Base-by-base conservation (phyloP, 2,329 filamentous ascomycete genomes). In the Neurospora crassa region DNA sequence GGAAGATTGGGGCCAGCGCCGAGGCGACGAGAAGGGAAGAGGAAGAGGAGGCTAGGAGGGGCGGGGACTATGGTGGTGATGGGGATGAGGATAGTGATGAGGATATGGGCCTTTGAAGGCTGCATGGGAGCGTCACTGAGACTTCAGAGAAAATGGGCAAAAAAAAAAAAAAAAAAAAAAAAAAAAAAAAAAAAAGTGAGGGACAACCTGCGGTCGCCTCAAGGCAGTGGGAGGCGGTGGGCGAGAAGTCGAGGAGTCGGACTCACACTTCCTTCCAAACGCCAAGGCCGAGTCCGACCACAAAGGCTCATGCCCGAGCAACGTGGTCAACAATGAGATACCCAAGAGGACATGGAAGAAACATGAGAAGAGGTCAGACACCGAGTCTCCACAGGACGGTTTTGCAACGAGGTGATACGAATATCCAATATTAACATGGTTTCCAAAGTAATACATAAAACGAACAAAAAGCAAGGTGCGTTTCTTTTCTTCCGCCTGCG, bases 11-110 rank as follows among this genome's bases (percentile, higher is more conserved):
- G 11, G 89, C 91, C 2, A 93, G 92, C 47, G 89, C 90, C 70
- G 95, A 98, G 83, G 88, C 91, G 74, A 88, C 89, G 67, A 86
- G 92, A 73, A 85, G 91, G 74, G 94, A 97, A 77, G 88, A 92
- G 74, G 91, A 96, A 77, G 88, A 89, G 59, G 92, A 93, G 76
- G 88, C 67, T 6, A 72, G 67, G 68, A 70, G 89, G 75, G 83
- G 84, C 7, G 87, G 86, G 24, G 88, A 85, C 29, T 86, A 84
- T 4, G 87, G 86, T 34, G 88, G 85, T 40, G 86, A 84, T 20
- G 88, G 88, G 73, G 88, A 88, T 43, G 89, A 91, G 74, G 82
- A 82, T 69, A 86, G 82, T 68, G 85, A 87, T 73, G 84, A 86
- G 69, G 85, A 86, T 42, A 87, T 87, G 85, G 83, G 80, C n/a